Conservation (phyloP, 106 monocot species). For the Dendrobium officinale region DNA sequence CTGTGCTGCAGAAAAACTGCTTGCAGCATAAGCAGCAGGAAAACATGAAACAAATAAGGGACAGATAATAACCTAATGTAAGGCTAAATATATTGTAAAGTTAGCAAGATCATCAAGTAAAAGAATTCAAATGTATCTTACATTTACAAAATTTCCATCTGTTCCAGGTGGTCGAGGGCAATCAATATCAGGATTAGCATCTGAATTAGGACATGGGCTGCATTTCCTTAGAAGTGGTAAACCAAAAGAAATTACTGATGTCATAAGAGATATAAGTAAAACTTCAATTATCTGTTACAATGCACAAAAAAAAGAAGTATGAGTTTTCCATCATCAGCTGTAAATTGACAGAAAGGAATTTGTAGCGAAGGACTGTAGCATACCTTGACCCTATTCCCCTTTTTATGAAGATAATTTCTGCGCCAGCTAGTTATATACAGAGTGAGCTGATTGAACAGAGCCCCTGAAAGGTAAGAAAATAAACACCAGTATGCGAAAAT, state of each 20-base stretch:
- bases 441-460: conserved; percentile 95
- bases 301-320: conserved; percentile 2
- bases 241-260: conserved; percentile 86
- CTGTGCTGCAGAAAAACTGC: conserved; percentile 87
- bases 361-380: conserved; percentile 5
- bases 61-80: background rate
- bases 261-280: conserved; percentile 77
- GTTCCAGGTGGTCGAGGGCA: conserved; percentile 92
- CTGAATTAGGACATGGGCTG: conserved; percentile 77
- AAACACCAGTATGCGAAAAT: background rate
- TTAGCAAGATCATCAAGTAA: background rate
- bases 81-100: conserved; percentile 2
- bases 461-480: conserved; percentile 41
- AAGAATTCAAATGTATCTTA: conserved; percentile 23
- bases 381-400: conserved; percentile 79
- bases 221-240: conserved; percentile 88
- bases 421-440: conserved; percentile 91
- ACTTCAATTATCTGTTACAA: conserved; percentile 77
- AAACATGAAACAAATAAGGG: background rate
- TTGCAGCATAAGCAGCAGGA: conserved; percentile 2
- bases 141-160: conserved; percentile 96
- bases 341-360: background rate
- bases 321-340: conserved; percentile 2
- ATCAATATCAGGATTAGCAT: conserved; percentile 70
- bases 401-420: conserved; percentile 82